phyloP scores from a whole-genome alignment of 768 basidiomycete genomes.

The Filobasidium wieringae region DNA sequence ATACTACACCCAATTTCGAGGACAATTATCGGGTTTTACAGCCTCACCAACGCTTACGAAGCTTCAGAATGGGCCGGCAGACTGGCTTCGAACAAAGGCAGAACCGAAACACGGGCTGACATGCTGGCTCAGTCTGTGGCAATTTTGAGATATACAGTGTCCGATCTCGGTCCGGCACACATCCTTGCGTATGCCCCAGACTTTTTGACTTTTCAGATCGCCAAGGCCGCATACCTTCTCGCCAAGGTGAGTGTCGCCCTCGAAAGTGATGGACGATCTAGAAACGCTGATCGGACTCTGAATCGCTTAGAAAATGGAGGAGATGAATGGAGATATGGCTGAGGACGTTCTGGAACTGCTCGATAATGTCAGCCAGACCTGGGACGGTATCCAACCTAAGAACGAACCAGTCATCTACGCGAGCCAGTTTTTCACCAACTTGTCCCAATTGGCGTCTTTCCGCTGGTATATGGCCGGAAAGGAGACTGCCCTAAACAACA shows the following conservation, averaged over 20 bases:
- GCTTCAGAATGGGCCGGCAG: constrained; percentile 4
- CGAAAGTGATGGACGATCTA: too few relatives aligned
- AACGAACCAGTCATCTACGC: not conserved
- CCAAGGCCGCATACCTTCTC: not conserved
- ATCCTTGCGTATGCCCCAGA: constrained; percentile 11
- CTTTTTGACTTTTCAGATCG: constrained; percentile 1
- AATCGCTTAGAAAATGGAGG: not conserved
- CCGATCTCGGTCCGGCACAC: constrained; percentile 11
- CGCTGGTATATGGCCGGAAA: not conserved
- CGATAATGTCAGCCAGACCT: not conserved
- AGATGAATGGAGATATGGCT: not conserved
- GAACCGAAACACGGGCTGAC: not conserved
- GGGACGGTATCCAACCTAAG: not conserved
- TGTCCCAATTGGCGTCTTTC: not conserved
- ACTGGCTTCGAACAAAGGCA: not conserved
- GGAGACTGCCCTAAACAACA: not conserved
- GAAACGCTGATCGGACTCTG: too few relatives aligned
- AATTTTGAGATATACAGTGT: constrained; percentile 11
- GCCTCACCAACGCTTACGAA: not conserved
- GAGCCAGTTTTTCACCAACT: not conserved
- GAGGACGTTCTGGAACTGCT: not conserved
- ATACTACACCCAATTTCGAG: constrained; percentile 11
- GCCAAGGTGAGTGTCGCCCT: not conserved
- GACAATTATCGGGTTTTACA: constrained; percentile 15
- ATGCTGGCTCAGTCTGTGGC: constrained; percentile 6